Conservation (phyloP, 2,329 filamentous ascomycete species). For the Claviceps cyperi region DNA sequence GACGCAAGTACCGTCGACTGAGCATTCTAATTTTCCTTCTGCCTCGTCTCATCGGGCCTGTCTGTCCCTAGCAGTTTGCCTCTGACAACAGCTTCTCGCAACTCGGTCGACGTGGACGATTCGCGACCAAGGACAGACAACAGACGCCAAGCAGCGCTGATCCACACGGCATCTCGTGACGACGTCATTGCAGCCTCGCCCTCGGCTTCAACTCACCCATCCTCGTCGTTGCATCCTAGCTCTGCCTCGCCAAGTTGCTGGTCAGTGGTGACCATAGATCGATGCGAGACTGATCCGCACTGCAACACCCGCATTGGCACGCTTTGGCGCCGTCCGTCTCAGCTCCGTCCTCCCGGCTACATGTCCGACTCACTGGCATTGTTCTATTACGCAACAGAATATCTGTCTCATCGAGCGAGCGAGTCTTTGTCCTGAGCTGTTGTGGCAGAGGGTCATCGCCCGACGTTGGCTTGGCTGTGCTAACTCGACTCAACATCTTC, state of each 20-base stretch:
- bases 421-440: not conserved
- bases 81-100: not conserved
- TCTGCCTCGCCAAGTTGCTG: not conserved
- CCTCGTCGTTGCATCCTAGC: slow-evolving; percentile 1
- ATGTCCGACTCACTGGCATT: not conserved
- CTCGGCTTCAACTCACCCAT: not conserved
- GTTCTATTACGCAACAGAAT: not conserved
- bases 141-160: not conserved
- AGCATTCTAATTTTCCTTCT: not conserved
- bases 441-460: not conserved
- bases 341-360: not conserved
- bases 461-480: not conserved
- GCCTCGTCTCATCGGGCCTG: not conserved
- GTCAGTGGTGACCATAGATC: not conserved
- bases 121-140: not conserved
- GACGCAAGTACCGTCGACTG: not conserved
- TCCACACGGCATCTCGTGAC: slow-evolving; percentile 2
- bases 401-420: not conserved
- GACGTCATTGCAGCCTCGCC: slow-evolving; percentile 1
- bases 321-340: not conserved
- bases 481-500: not conserved
- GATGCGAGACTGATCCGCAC: slow-evolving; percentile 8
- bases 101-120: not conserved
- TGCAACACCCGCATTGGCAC: slow-evolving; percentile 1
- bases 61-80: not conserved